Evolutionary conservation across 1,284 basidiomycete genomes (phyloP), one percentile per base, ranked within the genome.

Genomic region (Apiotrichum montevideense): DNA sequence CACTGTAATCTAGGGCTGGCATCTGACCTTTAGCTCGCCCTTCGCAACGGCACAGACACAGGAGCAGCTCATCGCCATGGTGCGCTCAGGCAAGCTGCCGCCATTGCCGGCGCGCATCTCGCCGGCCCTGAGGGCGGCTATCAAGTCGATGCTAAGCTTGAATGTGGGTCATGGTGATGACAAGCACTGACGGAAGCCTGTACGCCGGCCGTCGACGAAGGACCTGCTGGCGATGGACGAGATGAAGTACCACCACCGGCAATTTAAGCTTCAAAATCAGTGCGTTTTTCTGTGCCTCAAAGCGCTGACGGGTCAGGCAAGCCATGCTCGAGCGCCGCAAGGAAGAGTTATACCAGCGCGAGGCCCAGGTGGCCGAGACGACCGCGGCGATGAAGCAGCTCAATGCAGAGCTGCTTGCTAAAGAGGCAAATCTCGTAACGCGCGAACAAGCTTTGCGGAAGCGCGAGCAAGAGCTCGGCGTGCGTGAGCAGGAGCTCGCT

Each of bases 401-500:
- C 42, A 46, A 63, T 64, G 3, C 63, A 55, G 35, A 71, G 47
- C 52, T 66, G 56, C 52, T 66, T 50, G 14, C 60, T 48, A 50
- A 69, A 54, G 72, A 69, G 6, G 65, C 65, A 1, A 71, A 59
- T 46, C 70, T 72, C 5, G 74, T 73, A 2, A 64, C 57, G 13
- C 70, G 58, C 14, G 56, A 56, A 14, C 47, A 35, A 10, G 46
- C 55, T 2, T 15, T 71, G 6, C 45, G 43, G 5, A 54, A 56
- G 32, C 58, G 67, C 13, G 69, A 70, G 35, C 62, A 59, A 2
- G 86, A 83, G 0, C 78, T 90, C 14, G 75, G 79, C 5, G 78
- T 79, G 49, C 80, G 86, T 7, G 87, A 90, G 64, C 82, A 85
- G 48, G 85, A 88, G 66, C 83, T 90, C 35, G 48, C 51, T 9